Conservation (phyloP, 805 yeast genomes). For the Saturnispora saitoi region DNA sequence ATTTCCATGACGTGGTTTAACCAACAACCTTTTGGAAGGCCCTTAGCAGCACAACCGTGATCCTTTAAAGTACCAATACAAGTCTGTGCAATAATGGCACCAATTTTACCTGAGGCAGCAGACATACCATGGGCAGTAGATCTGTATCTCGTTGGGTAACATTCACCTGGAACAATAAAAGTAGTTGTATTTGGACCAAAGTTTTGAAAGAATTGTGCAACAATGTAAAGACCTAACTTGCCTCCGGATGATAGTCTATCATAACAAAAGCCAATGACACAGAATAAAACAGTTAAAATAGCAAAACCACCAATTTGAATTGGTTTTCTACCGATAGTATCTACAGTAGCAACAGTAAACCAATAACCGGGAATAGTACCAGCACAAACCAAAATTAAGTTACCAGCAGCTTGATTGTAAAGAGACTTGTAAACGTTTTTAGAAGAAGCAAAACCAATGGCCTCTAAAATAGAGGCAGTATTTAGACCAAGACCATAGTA, state of each 20-base stretch:
- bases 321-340: constrained; percentile 76
- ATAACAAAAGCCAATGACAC: constrained; percentile 78
- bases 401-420: constrained; percentile 82
- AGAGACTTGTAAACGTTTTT: constrained; percentile 60
- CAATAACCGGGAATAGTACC: constrained; percentile 95
- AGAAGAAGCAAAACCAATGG: constrained; percentile 77
- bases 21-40: constrained; percentile 54
- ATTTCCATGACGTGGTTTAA: constrained; percentile 90
- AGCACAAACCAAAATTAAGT: constrained; percentile 85
- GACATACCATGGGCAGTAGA: constrained; percentile 93
- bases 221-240: constrained; percentile 64
- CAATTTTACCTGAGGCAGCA: constrained; percentile 87
- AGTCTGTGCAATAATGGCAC: constrained; percentile 88
- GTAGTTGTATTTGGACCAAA: constrained; percentile 93
- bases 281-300: constrained; percentile 62
- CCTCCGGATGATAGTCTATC: constrained; percentile 59
- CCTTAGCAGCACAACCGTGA: constrained; percentile 61
- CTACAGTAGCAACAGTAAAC: constrained; percentile 74
- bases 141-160: constrained; percentile 91
- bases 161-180: constrained; percentile 85
- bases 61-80: constrained; percentile 75
- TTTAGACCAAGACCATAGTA: constrained; percentile 84
- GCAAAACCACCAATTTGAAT: constrained; percentile 71
- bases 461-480: constrained; percentile 67
- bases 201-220: constrained; percentile 82